Evolutionary conservation across 306 rosid genomes (phyloP).

Genomic region (Crotalaria pallida): DNA sequence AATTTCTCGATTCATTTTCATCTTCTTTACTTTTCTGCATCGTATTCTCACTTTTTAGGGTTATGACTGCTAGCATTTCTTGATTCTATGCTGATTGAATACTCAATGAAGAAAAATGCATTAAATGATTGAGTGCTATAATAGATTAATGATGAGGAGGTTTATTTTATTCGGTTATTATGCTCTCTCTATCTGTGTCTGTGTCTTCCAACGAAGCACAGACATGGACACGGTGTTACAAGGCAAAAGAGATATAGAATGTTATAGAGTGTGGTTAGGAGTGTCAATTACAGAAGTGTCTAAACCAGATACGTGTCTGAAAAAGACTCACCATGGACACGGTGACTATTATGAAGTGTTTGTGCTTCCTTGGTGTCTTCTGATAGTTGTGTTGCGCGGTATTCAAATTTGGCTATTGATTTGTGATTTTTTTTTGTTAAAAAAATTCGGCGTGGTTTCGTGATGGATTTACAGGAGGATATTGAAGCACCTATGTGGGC

Average conservation of each 20-base stretch:
- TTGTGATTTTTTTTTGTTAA: not conserved
- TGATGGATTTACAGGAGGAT: constrained; percentile 45
- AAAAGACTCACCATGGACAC: too few species aligned
- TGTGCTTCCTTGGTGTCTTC: too few species aligned
- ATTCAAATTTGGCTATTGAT: not conserved
- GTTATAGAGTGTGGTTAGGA: too few species aligned
- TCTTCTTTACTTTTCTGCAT: not conserved
- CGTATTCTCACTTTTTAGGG: not conserved
- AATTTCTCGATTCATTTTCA: not conserved
- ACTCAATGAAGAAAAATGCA: not conserved
- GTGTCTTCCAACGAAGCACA: too few species aligned
- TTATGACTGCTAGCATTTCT: not conserved
- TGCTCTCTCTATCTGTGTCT: not conserved
- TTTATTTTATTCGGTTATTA: not conserved
- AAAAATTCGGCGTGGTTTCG: constrained; percentile 23
- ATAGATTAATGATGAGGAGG: not conserved
- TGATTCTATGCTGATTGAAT: not conserved
- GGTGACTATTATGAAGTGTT: too few species aligned
- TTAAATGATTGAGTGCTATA: not conserved
- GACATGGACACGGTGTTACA: too few species aligned
- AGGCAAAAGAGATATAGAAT: too few species aligned
- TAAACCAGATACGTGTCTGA: too few species aligned
- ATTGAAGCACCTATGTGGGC: constrained; percentile 88
- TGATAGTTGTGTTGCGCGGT: not conserved
- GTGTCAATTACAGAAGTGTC: too few species aligned